A percentile compares a stretch with the other conserved stretches of the same genome.
Conservation (phyloP, 768 basidiomycete species). For the Termitomyces sp. region DNA sequence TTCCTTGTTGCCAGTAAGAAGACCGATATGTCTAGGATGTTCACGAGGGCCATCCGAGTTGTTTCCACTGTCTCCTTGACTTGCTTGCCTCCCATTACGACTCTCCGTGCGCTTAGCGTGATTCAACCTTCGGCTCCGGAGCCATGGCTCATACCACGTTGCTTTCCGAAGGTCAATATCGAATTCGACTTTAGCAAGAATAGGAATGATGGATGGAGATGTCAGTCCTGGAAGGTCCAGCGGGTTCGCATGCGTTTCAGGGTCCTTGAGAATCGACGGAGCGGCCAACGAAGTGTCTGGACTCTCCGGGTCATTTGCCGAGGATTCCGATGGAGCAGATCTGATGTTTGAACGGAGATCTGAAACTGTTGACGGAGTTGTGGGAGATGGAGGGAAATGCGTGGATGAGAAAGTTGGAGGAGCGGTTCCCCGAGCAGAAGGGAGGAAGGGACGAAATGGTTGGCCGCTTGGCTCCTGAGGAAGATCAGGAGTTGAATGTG, state of each 20-base stretch:
- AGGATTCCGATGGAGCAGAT: conserved; percentile 46
- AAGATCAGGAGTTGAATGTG: conserved; percentile 40
- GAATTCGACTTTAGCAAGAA: conserved; percentile 94
- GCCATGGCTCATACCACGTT: conserved; percentile 85
- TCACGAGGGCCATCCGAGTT: conserved; percentile 20
- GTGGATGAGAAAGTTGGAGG: conserved; percentile 32
- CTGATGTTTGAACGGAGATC: conserved; percentile 45
- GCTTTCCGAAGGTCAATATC: conserved; percentile 83
- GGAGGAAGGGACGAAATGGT: conserved; percentile 45
- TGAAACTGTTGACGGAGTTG: conserved; percentile 52
- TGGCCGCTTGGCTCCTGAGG: conserved; percentile 24
- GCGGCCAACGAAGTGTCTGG: conserved; percentile 47
- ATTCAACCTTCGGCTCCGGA: conserved; percentile 59
- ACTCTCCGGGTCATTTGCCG: conserved; percentile 44
- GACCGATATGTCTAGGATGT: conserved; percentile 37
- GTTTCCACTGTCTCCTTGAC: conserved; percentile 15
- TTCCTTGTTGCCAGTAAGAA: conserved; percentile 51
- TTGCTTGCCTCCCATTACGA: conserved; percentile 23
- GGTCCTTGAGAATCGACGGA: conserved; percentile 25
- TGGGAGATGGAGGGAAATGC: conserved; percentile 43
- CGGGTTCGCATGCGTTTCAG: conserved; percentile 38
- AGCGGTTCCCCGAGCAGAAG: conserved; percentile 33
- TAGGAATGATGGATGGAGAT: conserved; percentile 66
- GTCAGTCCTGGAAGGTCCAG: conserved; percentile 65
- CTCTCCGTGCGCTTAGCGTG: conserved; percentile 57